Evolutionary conservation across 768 basidiomycete species (phyloP).

Genomic region (Sarcodon aspratus): DNA sequence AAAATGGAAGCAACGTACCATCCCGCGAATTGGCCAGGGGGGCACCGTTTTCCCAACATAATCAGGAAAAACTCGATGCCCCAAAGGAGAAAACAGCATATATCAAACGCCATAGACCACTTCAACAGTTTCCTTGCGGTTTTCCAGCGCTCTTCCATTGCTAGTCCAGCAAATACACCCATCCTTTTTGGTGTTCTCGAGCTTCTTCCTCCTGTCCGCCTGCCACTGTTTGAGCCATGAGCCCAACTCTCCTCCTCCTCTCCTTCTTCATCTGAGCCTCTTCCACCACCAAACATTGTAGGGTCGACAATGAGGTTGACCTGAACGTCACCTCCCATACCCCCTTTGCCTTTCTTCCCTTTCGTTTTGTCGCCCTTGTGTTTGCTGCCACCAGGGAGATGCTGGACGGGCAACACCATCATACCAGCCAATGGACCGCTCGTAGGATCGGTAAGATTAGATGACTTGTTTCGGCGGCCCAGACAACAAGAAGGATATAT

Average conservation of each 20-base stretch:
- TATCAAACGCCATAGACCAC: constrained; percentile 41
- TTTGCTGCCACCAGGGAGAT: constrained; percentile 32
- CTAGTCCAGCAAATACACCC: constrained; percentile 46
- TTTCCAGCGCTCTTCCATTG: constrained; percentile 56
- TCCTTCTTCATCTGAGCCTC: constrained; percentile 25
- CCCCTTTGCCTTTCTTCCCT: constrained; percentile 17
- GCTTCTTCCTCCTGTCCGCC: constrained; percentile 21
- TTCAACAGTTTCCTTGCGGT: constrained; percentile 40
- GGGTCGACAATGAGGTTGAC: constrained; percentile 70
- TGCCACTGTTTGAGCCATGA: background rate
- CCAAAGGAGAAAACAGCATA: constrained; percentile 38
- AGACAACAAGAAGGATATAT: constrained; percentile 47
- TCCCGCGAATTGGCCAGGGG: constrained; percentile 47
- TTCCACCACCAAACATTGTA: constrained; percentile 32
- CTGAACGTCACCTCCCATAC: constrained; percentile 38
- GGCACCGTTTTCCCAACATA: constrained; percentile 50
- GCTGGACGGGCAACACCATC: constrained; percentile 56
- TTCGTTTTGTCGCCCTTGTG: constrained; percentile 27
- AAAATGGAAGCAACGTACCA: constrained; percentile 30
- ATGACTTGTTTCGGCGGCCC: constrained; percentile 19
- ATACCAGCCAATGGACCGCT: constrained; percentile 23
- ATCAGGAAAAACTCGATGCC: constrained; percentile 48
- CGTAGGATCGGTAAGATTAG: constrained; percentile 8
- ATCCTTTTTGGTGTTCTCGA: constrained; percentile 27
- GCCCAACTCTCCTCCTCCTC: constrained; percentile 16